Conservation (phyloP, 192 early-diverging fungal species). For the Lunasporangiospora selenospora region DNA sequence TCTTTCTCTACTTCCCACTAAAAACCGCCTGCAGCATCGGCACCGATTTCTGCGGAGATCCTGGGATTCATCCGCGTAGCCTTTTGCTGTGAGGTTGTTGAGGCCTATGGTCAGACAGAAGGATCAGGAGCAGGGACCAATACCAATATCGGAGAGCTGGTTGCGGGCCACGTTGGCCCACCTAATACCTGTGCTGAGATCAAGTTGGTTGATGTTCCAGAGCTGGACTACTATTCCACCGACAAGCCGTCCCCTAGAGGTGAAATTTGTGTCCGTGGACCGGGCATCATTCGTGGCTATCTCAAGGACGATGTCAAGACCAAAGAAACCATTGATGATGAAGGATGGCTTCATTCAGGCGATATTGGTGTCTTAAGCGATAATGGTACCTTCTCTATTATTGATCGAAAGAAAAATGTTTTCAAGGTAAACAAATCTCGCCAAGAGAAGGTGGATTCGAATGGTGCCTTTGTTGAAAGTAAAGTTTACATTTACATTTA, state of each 20-base stretch:
- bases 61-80: slow-evolving; percentile 83
- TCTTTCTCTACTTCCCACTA: too few species aligned
- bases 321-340: slow-evolving; percentile 72
- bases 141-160: slow-evolving; percentile 63
- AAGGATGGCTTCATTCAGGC: slow-evolving; percentile 89
- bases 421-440: slow-evolving; percentile 86
- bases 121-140: slow-evolving; percentile 63
- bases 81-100: slow-evolving; percentile 77
- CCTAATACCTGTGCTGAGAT: slow-evolving; percentile 75
- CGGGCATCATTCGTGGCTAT: slow-evolving; percentile 77
- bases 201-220: slow-evolving; percentile 90
- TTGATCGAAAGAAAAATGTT: slow-evolving; percentile 87
- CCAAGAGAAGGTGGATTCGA: too few species aligned
- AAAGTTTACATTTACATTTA: slow-evolving; percentile 34
- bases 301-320: slow-evolving; percentile 82
- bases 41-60: slow-evolving; percentile 84
- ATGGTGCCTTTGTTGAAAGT: too few species aligned
- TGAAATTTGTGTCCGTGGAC: slow-evolving; percentile 87
- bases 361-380: slow-evolving; percentile 81
- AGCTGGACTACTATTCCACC: slow-evolving; percentile 81
- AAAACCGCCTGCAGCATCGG: too few species aligned
- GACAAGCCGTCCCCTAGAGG: slow-evolving; percentile 86
- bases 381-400: slow-evolving; percentile 72
- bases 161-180: slow-evolving; percentile 80
- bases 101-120: slow-evolving; percentile 94